These are phyloP conservation scores for Ulvella scutata DNA, from an alignment of 139 green algal genomes.

Conservation along the genomic window DNA sequence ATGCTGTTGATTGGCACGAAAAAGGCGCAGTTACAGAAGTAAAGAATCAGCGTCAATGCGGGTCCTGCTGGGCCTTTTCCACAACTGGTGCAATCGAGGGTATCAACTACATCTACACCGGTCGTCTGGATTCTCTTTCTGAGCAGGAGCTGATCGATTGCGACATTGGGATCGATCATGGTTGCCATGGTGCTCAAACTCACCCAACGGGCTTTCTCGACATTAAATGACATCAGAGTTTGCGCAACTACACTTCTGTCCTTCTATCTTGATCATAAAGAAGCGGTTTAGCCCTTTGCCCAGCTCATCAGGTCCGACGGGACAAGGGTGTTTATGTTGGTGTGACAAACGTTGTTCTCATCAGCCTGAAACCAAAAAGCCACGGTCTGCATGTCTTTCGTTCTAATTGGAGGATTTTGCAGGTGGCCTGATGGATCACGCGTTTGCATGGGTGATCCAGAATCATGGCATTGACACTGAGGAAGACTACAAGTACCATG, in stretches of 20 bases:
- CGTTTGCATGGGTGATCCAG: conserved; percentile 60
- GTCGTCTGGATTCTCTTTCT: conserved; percentile 55
- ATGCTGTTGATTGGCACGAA: conserved; percentile 58
- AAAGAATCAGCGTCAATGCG: conserved; percentile 80
- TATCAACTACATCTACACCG: conserved; percentile 62
- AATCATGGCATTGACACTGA: conserved; percentile 72
- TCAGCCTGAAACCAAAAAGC: too few relatives aligned
- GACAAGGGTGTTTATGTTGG: too few relatives aligned
- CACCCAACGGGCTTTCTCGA: conserved; percentile 12
- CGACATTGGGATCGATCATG: conserved; percentile 31
- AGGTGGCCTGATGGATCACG: conserved; percentile 62
- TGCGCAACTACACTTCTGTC: not conserved
- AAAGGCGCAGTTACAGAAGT: conserved; percentile 67
- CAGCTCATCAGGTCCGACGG: too few relatives aligned
- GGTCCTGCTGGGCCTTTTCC: conserved; percentile 82
- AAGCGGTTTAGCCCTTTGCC: too few relatives aligned
- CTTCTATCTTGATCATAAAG: not conserved
- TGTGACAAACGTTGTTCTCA: too few relatives aligned
- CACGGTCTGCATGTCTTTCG: too few relatives aligned
- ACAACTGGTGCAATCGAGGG: conserved; percentile 76
- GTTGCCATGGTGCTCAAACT: not conserved
- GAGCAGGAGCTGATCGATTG: conserved; percentile 95
- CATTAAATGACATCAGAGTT: not conserved
- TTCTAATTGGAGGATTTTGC: too few relatives aligned
- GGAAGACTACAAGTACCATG: conserved; percentile 67